phyloP scores from a whole-genome alignment of 2,329 filamentous ascomycete genomes.

The Pseudopithomyces chartarum region DNA sequence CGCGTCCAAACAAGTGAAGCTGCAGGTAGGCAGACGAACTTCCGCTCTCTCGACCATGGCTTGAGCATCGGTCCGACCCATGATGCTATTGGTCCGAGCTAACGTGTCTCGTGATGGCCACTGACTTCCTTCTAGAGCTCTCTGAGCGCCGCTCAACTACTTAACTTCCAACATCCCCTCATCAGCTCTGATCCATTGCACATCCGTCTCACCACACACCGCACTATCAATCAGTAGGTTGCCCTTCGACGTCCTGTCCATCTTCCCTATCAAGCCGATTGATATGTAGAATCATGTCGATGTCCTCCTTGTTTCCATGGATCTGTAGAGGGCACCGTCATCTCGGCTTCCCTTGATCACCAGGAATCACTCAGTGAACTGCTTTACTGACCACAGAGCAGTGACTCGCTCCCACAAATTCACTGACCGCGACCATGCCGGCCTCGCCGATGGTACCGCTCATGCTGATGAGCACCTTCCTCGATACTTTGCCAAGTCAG shows the following conservation, averaged over 20 bases:
- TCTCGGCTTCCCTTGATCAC: neutral
- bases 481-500: conserved; percentile 90
- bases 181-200: conserved; percentile 14
- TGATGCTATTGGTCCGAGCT: conserved; percentile 34
- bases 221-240: conserved; percentile 39
- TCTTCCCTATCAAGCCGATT: conserved; percentile 7
- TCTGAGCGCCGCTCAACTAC: conserved; percentile 15
- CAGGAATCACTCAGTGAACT: neutral
- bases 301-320: conserved; percentile 5
- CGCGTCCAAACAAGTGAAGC: conserved; percentile 2
- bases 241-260: neutral
- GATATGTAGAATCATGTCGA: conserved; percentile 5
- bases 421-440: conserved; percentile 90
- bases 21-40: conserved; percentile 27
- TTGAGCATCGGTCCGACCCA: neutral
- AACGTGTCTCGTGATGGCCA: conserved; percentile 36
- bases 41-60: conserved; percentile 10
- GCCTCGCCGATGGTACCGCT: conserved; percentile 74
- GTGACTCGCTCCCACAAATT: conserved; percentile 98
- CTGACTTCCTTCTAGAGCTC: conserved; percentile 27
- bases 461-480: conserved; percentile 75
- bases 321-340: neutral
- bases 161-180: conserved; percentile 23
- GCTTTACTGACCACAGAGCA: conserved; percentile 45
- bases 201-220: conserved; percentile 18